Conservation (phyloP, 1,284 basidiomycete species). For the Ceratorhiza oryzae-sativae region DNA sequence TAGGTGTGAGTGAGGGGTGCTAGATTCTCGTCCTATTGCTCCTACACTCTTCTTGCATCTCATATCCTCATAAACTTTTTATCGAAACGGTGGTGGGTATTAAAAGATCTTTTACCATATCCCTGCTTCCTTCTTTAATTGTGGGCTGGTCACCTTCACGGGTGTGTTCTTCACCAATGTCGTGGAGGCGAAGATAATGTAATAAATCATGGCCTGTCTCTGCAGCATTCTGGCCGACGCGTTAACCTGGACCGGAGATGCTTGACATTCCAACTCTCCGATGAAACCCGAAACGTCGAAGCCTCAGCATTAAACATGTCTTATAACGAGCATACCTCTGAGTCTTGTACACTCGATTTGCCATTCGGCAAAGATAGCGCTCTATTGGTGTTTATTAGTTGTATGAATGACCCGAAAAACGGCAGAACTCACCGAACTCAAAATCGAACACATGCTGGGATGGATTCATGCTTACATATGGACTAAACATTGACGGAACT, state of each 20-base stretch:
- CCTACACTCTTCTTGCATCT: too few relatives aligned
- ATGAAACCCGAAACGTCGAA: background rate
- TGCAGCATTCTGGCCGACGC: background rate
- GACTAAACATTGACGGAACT: constrained; percentile 12
- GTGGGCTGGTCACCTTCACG: background rate
- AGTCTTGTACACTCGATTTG: too few relatives aligned
- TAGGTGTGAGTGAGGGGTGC: too few relatives aligned
- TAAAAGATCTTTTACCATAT: background rate
- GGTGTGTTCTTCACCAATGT: background rate
- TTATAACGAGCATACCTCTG: too few relatives aligned
- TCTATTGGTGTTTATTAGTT: too few relatives aligned
- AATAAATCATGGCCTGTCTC: background rate
- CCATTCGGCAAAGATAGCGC: too few relatives aligned
- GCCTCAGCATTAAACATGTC: background rate
- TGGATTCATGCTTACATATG: background rate
- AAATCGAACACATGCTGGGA: constrained; percentile 1
- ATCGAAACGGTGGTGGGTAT: too few relatives aligned
- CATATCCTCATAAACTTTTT: too few relatives aligned
- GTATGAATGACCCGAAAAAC: too few relatives aligned
- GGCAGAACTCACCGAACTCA: background rate
- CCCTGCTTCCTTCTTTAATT: background rate
- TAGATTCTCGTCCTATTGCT: too few relatives aligned
- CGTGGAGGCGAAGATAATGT: constrained; percentile 11
- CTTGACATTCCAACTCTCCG: background rate
- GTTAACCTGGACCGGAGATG: background rate